Base-by-base conservation (phyloP, 2,329 filamentous ascomycete species). In the Fusarium tanahbumbuense region DNA sequence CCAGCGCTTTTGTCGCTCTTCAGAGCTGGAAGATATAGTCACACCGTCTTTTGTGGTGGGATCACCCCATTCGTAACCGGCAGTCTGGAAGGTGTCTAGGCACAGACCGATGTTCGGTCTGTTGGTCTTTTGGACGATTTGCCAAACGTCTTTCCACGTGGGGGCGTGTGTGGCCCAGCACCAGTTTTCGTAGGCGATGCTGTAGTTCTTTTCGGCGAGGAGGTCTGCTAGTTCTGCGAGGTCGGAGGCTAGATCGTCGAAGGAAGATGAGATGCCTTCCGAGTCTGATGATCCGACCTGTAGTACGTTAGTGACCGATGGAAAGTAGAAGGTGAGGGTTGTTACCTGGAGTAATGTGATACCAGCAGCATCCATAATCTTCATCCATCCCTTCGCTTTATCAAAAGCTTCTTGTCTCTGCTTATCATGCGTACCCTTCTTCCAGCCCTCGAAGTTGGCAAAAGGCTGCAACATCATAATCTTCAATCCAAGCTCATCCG, bases 161-260 rank as follows among this genome's bases (percentile, higher is more conserved):
- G 89, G 86, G 0, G 91, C 90, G 50, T 89, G 86, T 0, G 91
- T 92, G 0, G 89, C 89, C 92, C 92, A 94, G 79, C 91, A 93
- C 91, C 91, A 94, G 75, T 94, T 93, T 79, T 94, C 92, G 71
- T 94, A 94, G 0, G 91, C 91, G 20, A 94, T 80, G 9, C 86
- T 84, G 76, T 89, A 87, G 0, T 84, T 83, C 48, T 87, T 84
- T 23, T 83, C 76, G 0, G 85, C 85, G 2, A 92, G 83, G 54
- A 91, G 79, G 57, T 92, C 89, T 4, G 88, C 89, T 9, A 94
- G 81, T 60, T 89, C 84, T 2, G 84, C 83, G 0, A 94, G 83
- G 71, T 94, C 91, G 0, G 78, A 74, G 0, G 91, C 86, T 22
- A 92, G 83, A 11, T 83, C 80, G 2, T 82, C 80, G 8, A 83